Percentiles rank a stretch among this genome's conserved stretches.
Evolutionary conservation across 2,329 filamentous ascomycete species (phyloP).

Genomic region (Alternaria triticimaculans): DNA sequence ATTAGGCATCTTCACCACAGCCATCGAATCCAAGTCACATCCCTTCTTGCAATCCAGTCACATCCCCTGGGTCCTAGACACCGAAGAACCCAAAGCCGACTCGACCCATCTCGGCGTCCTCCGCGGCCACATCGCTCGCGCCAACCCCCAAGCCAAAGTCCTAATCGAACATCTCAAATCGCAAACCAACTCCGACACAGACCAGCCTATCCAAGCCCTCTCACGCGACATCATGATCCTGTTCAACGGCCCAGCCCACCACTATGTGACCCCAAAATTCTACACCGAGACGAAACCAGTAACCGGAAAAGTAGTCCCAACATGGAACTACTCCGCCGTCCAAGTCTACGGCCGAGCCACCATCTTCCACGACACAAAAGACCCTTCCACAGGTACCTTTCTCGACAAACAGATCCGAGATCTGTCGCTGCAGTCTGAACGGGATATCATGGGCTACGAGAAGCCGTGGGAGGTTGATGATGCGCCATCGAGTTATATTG

Average conservation of each 20-base stretch:
- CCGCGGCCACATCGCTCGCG: constrained; percentile 67
- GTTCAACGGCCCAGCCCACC: not conserved
- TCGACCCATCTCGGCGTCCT: constrained; percentile 58
- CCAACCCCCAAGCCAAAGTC: constrained; percentile 69
- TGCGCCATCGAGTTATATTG: constrained; percentile 63
- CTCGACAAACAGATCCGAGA: not conserved
- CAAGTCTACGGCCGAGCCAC: not conserved
- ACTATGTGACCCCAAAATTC: not conserved
- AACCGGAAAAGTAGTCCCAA: not conserved
- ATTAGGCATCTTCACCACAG: constrained; percentile 68
- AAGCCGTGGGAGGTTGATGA: constrained; percentile 65
- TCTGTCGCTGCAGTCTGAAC: constrained; percentile 58
- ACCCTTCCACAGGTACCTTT: not conserved
- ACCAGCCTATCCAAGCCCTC: not conserved
- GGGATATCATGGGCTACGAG: constrained; percentile 62
- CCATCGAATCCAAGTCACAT: constrained; percentile 49
- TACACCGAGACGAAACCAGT: not conserved
- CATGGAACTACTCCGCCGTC: not conserved
- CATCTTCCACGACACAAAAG: not conserved
- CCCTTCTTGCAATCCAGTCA: constrained; percentile 35
- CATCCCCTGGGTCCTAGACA: constrained; percentile 33
- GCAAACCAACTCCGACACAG: not conserved
- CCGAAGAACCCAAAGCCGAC: constrained; percentile 45
- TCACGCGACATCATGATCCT: not conserved
- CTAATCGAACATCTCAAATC: constrained; percentile 55